Conservation (phyloP, 176 grass and related monocot species). For the Bolboschoenus planiculmis region DNA sequence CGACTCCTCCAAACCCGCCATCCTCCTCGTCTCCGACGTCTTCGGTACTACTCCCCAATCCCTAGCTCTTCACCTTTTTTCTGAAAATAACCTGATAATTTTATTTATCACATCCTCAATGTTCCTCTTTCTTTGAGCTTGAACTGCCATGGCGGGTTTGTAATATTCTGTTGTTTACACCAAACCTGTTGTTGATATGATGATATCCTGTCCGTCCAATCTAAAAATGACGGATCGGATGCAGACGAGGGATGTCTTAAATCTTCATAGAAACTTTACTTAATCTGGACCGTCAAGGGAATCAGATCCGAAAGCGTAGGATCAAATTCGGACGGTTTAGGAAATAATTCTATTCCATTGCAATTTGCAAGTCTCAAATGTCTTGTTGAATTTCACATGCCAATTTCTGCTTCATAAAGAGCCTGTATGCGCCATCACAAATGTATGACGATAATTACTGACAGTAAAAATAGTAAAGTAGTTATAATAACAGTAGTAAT, state of each 20-base stretch:
- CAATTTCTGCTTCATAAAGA: background rate
- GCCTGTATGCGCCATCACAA: background rate
- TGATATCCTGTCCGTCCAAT: no score
- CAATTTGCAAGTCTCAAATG: background rate
- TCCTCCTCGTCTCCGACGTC: slow-evolving; percentile 31
- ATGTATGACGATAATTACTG: background rate
- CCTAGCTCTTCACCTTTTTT: background rate
- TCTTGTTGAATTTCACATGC: background rate
- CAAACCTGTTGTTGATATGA: no score
- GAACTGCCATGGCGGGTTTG: background rate
- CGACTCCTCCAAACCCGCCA: slow-evolving; percentile 13
- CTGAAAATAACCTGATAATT: no score
- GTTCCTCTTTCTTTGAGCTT: background rate
- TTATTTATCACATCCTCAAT: slow-evolving; percentile 1
- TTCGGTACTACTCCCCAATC: slow-evolving; percentile 1
- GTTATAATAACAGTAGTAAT: background rate
- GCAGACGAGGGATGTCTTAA: background rate
- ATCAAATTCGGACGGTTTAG: background rate
- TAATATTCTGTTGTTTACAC: no score
- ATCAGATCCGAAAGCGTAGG: background rate
- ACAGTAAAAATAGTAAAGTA: background rate
- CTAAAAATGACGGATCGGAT: background rate
- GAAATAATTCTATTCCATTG: no score
- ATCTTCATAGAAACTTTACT: background rate
- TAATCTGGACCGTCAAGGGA: background rate